A percentile compares a stretch with the other conserved stretches of the same genome.
Conservation (phyloP, 495 filamentous ascomycete species). For the Penicillium lividum region DNA sequence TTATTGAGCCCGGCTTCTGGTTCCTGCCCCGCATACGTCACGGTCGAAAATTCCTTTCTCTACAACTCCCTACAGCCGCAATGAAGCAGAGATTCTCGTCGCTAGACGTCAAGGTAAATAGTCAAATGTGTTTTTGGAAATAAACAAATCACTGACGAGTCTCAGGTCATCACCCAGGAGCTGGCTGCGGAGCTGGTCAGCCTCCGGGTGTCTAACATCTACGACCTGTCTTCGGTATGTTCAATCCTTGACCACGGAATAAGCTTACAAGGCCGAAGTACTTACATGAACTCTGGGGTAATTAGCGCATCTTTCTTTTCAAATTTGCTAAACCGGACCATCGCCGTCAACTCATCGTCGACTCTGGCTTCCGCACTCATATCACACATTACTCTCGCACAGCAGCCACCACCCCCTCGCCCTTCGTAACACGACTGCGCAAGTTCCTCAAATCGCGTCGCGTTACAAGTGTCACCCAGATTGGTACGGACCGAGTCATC, state of each 20-base stretch:
- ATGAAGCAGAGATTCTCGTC: constrained; percentile 99
- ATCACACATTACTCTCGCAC: constrained; percentile 84
- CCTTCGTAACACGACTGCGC: constrained; percentile 79
- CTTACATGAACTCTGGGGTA: not conserved
- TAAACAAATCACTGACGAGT: constrained; percentile 9
- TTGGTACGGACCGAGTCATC: constrained; percentile 92
- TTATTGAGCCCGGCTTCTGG: constrained; percentile 21
- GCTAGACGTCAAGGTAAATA: constrained; percentile 75
- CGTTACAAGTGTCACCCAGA: constrained; percentile 76
- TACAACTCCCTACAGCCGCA: constrained; percentile 29
- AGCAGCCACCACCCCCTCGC: constrained; percentile 77
- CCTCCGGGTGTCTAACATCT: constrained; percentile 87
- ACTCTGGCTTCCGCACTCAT: constrained; percentile 95
- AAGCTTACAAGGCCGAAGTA: not conserved
- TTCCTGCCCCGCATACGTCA: constrained; percentile 53
- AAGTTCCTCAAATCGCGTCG: constrained; percentile 86
- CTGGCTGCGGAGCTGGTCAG: constrained; percentile 71
- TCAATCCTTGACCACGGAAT: not conserved
- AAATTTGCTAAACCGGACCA: constrained; percentile 85
- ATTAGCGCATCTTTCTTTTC: constrained; percentile 87
- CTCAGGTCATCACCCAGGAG: constrained; percentile 88
- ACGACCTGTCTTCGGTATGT: constrained; percentile 83
- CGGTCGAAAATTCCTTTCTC: constrained; percentile 39
- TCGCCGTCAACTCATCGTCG: constrained; percentile 85
- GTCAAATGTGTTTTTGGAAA: not conserved